These are phyloP conservation scores for Cystobasidium slooffiae DNA, from an alignment of 1,284 basidiomycete species.

Conservation along the genomic window DNA sequence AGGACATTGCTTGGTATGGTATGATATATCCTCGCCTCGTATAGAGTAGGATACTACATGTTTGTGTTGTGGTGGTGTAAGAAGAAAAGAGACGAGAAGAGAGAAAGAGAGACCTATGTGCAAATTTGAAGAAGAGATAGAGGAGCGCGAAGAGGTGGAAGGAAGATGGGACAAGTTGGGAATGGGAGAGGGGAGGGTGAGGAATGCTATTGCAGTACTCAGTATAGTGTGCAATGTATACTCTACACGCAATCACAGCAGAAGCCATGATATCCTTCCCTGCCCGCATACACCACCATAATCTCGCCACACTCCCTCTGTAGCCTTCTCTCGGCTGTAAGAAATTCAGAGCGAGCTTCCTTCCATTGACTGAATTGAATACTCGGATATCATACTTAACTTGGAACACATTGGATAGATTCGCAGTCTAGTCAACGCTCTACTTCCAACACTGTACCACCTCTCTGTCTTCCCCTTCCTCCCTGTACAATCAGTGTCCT, in stretches of 20 bases:
- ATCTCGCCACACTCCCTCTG: background rate
- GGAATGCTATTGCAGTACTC: no score
- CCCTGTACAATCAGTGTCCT: constrained; percentile 20
- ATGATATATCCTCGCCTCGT: background rate
- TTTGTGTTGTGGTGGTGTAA: background rate
- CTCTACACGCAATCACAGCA: background rate
- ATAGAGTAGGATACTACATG: background rate
- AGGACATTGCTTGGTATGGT: constrained; percentile 1
- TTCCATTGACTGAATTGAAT: background rate
- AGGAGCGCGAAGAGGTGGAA: background rate
- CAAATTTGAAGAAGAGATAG: background rate
- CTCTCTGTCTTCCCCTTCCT: background rate
- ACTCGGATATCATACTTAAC: background rate
- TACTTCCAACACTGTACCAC: constrained; percentile 13
- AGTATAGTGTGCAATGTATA: background rate
- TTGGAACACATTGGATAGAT: background rate
- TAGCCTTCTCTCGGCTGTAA: constrained; percentile 11
- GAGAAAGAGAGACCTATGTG: background rate
- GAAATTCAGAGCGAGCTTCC: background rate
- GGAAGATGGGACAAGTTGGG: background rate
- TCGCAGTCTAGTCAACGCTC: background rate
- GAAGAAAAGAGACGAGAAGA: background rate
- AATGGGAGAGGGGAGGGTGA: background rate
- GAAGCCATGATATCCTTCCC: background rate
- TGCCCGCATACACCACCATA: background rate